Evolutionary conservation across 2,329 filamentous ascomycete species (phyloP).

Genomic region (Huntiella abstrusa): DNA sequence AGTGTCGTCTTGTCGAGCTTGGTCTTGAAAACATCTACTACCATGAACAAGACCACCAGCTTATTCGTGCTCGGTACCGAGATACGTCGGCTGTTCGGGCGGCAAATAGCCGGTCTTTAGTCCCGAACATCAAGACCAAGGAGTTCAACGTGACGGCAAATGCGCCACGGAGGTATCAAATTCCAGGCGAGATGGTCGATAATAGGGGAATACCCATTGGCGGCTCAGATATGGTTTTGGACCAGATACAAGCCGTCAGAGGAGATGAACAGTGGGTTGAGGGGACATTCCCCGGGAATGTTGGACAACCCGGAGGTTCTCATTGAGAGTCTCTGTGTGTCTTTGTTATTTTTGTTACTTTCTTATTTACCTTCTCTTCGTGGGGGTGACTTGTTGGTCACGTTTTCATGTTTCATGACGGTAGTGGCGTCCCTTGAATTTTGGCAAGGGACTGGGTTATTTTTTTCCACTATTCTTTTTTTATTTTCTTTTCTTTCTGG

Average conservation of each 20-base stretch:
- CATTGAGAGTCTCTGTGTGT: background rate
- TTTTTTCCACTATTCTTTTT: background rate
- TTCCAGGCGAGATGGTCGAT: too few species aligned
- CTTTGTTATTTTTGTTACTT: background rate
- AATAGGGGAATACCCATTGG: too few species aligned
- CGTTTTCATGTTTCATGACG: background rate
- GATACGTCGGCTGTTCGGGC: background rate
- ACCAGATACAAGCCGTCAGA: too few species aligned
- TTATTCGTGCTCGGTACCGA: conserved; percentile 1
- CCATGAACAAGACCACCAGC: conserved; percentile 7
- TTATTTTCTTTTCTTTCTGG: background rate
- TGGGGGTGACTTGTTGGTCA: background rate
- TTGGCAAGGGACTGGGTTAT: background rate
- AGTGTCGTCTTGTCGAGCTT: conserved; percentile 28
- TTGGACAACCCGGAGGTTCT: background rate
- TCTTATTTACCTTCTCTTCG: background rate
- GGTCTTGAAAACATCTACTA: conserved; percentile 25
- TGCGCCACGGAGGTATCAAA: too few species aligned
- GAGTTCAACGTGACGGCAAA: background rate
- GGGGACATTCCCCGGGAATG: background rate
- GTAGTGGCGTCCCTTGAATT: too few species aligned
- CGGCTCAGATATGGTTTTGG: too few species aligned
- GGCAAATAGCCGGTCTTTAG: background rate
- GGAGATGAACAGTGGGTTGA: background rate
- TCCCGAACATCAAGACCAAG: background rate